These are phyloP conservation scores for Chytridiales sp. DNA, from an alignment of 371 early-diverging fungal genomes.

Conservation along the genomic window DNA sequence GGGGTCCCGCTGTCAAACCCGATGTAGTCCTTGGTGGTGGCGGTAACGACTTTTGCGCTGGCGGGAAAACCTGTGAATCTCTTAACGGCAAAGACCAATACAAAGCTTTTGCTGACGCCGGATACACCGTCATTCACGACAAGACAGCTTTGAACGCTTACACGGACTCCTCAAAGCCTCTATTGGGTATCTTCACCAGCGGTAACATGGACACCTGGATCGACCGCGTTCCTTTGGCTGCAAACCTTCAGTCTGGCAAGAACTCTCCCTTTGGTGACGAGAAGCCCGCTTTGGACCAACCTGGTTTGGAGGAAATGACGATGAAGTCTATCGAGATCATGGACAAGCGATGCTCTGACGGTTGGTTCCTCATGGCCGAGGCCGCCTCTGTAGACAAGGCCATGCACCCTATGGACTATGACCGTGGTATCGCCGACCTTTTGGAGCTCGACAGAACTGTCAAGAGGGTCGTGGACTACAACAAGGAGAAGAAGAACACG, in stretches of 20 bases:
- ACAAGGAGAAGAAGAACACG: slow-evolving; percentile 47
- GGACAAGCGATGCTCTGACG: slow-evolving; percentile 57
- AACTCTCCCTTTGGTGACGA: slow-evolving; percentile 50
- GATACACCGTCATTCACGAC: slow-evolving; percentile 63
- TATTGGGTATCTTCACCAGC: slow-evolving; percentile 68
- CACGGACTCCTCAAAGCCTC: slow-evolving; percentile 58
- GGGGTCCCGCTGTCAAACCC: slow-evolving; percentile 51
- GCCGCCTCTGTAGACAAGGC: slow-evolving; percentile 73
- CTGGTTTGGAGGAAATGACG: slow-evolving; percentile 70
- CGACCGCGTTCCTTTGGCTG: no score
- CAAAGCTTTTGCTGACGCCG: slow-evolving; percentile 47
- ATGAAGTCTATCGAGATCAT: slow-evolving; percentile 52
- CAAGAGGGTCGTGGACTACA: slow-evolving; percentile 49
- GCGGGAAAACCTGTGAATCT: slow-evolving; percentile 57
- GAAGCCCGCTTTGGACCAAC: slow-evolving; percentile 60
- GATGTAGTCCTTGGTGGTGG: slow-evolving; percentile 68
- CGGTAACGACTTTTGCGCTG: slow-evolving; percentile 25
- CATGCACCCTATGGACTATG: slow-evolving; percentile 71
- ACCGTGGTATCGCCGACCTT: slow-evolving; percentile 68
- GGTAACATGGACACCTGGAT: slow-evolving; percentile 68
- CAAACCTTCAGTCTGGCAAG: slow-evolving; percentile 56
- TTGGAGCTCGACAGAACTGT: slow-evolving; percentile 71
- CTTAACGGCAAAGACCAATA: slow-evolving; percentile 63
- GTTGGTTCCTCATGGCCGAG: slow-evolving; percentile 75
- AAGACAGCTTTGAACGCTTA: slow-evolving; percentile 54